Conservation (phyloP, 192 early-diverging fungal species). For the Podochytrium sp. region DNA sequence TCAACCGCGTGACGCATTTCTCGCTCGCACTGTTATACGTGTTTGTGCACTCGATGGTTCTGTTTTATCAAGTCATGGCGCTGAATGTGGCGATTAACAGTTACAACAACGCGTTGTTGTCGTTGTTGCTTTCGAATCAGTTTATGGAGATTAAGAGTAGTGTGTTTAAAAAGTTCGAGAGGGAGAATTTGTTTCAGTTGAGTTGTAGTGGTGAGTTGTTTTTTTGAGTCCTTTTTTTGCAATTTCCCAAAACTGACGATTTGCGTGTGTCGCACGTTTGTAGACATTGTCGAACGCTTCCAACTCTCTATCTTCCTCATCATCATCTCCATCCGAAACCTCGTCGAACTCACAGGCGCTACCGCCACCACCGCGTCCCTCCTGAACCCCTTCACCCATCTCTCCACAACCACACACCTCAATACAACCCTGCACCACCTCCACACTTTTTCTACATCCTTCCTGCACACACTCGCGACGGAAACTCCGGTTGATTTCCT, state of each 20-base stretch:
- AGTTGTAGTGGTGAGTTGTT: constrained; percentile 77
- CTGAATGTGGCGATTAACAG: constrained; percentile 96
- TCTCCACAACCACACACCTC: neutral
- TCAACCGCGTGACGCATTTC: constrained; percentile 62
- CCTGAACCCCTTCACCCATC: neutral
- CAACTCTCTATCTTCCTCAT: constrained; percentile 85
- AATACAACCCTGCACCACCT: neutral
- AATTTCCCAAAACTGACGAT: neutral
- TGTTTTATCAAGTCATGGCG: constrained; percentile 95
- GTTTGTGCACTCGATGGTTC: constrained; percentile 83
- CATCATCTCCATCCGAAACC: constrained; percentile 90
- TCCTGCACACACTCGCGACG: neutral
- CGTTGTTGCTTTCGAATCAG: constrained; percentile 94
- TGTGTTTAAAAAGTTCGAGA: constrained; percentile 97
- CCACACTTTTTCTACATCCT: neutral
- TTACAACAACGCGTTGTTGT: constrained; percentile 90
- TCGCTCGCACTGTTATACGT: constrained; percentile 83
- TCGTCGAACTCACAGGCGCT: constrained; percentile 77
- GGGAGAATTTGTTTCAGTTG: constrained; percentile 95
- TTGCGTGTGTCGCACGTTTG: no score
- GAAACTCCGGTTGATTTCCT: constrained; percentile 8
- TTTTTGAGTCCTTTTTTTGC: neutral
- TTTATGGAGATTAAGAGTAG: constrained; percentile 98
- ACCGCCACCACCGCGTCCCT: neutral
- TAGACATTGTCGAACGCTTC: constrained; percentile 96